These are phyloP conservation scores for Curvularia eragrostidis DNA, from an alignment of 2,329 filamentous ascomycete species.

Conservation along the genomic window DNA sequence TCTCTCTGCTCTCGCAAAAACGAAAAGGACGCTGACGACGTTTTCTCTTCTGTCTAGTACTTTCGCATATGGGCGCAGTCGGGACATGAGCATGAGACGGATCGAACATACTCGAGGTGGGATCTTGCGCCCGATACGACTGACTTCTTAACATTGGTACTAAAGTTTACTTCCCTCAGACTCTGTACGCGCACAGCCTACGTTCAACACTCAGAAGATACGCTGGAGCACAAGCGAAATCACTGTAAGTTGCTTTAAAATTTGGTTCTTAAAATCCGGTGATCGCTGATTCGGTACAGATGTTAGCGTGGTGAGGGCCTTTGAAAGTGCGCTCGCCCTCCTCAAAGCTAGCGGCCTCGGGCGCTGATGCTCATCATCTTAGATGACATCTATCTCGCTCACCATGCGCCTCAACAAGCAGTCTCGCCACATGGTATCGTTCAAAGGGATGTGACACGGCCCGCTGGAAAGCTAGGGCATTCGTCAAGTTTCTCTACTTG, in stretches of 20 bases:
- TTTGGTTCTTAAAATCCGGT: background rate
- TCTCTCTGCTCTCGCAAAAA: background rate
- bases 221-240: constrained; percentile 74
- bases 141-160: background rate
- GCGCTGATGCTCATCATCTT: constrained; percentile 37
- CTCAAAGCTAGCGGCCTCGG: constrained; percentile 41
- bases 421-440: background rate
- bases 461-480: background rate
- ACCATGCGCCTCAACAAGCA: constrained; percentile 16
- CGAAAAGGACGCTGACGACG: constrained; percentile 14
- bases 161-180: constrained; percentile 50
- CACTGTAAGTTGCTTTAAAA: constrained; percentile 69
- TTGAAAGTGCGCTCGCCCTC: constrained; percentile 57
- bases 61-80: constrained; percentile 81
- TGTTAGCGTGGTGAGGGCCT: constrained; percentile 55
- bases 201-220: constrained; percentile 75
- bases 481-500: constrained; percentile 1
- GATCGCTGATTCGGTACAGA: constrained; percentile 41
- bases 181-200: constrained; percentile 80
- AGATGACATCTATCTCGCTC: constrained; percentile 34
- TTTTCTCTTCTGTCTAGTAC: constrained; percentile 61
- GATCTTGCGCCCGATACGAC: background rate
- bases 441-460: background rate
- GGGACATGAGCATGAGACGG: constrained; percentile 74
- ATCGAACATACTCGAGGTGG: constrained; percentile 77